Percentiles rank a stretch among this genome's conserved stretches.
phyloP scores from a whole-genome alignment of 345 rosid species.

The Populus tremula region DNA sequence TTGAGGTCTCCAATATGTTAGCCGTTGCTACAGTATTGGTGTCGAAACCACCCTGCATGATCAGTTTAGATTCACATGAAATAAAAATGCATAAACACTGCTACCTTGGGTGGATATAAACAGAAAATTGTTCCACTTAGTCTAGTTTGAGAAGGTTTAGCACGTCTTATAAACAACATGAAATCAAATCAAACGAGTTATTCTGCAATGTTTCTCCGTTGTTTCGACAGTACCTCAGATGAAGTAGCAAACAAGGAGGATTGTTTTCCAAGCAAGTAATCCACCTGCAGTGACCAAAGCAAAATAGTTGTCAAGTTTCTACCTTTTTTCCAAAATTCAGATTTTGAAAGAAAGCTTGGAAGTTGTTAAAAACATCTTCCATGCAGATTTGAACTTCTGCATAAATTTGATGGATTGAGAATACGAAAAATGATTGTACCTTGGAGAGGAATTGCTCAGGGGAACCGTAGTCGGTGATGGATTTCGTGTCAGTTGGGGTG shows the following conservation, averaged over 20 bases:
- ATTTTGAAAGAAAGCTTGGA: neutral
- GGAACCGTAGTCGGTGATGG: constrained; percentile 78
- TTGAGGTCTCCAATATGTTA: constrained; percentile 63
- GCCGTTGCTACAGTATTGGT: constrained; percentile 67
- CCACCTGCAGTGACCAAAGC: constrained; percentile 45
- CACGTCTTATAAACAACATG: neutral
- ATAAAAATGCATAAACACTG: neutral
- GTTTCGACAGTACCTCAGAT: constrained; percentile 58
- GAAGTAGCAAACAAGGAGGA: constrained; percentile 61
- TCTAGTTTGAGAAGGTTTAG: neutral
- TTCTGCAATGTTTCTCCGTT: neutral
- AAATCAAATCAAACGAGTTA: neutral
- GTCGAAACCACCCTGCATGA: constrained; percentile 80
- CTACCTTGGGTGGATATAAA: neutral
- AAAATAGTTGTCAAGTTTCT: neutral
- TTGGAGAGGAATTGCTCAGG: constrained; percentile 69
- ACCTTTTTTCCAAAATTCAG: neutral
- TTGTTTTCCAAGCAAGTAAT: constrained; percentile 84
- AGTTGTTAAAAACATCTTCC: neutral
- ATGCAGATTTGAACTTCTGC: neutral
- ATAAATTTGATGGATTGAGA: neutral
- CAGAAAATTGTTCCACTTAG: too few species aligned
- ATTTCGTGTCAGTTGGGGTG: constrained; percentile 79
- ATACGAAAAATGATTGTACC: constrained; percentile 23
- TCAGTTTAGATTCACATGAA: neutral